A percentile compares a stretch with the other conserved stretches of the same genome.
Conservation (phyloP, 139 green algal species). For the Desmodesmus armatus region DNA sequence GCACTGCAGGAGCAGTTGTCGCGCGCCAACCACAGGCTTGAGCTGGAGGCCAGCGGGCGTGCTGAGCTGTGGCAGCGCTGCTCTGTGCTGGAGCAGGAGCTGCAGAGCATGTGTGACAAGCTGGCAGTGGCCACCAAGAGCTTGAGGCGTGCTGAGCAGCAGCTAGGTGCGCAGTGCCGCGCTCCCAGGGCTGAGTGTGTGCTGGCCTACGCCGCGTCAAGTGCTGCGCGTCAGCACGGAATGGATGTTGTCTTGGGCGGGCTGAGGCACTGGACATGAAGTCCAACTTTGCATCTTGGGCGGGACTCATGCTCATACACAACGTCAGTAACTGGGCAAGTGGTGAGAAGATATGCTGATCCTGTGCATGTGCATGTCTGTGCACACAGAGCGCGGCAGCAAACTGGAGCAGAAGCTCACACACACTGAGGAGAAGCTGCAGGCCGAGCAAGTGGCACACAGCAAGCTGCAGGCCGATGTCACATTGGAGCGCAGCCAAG, state of each 20-base stretch:
- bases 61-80: constrained; percentile 36
- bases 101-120: background rate
- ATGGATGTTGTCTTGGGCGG: too few relatives aligned
- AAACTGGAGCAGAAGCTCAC: background rate
- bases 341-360: too few relatives aligned
- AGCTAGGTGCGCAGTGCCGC: constrained; percentile 31
- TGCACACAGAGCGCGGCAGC: constrained; percentile 5
- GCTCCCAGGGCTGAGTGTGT: too few relatives aligned
- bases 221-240: too few relatives aligned
- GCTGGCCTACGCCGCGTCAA: too few relatives aligned
- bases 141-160: constrained; percentile 11
- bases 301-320: too few relatives aligned
- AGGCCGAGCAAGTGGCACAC: constrained; percentile 13
- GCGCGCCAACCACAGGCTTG: background rate
- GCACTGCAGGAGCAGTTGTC: background rate
- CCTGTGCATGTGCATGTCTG: background rate
- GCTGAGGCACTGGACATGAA: too few relatives aligned
- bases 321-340: too few relatives aligned
- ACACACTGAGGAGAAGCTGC: background rate
- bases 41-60: constrained; percentile 15
- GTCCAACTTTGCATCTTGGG: too few relatives aligned
- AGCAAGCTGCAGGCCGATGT: constrained; percentile 30
- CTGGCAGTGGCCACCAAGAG: background rate
- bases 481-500: constrained; percentile 2
- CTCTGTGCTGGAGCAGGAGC: constrained; percentile 12